Evolutionary conservation across 306 rosid genomes (phyloP), one percentile per base, ranked within the genome.

Genomic region (Dryas alaskensis): DNA sequence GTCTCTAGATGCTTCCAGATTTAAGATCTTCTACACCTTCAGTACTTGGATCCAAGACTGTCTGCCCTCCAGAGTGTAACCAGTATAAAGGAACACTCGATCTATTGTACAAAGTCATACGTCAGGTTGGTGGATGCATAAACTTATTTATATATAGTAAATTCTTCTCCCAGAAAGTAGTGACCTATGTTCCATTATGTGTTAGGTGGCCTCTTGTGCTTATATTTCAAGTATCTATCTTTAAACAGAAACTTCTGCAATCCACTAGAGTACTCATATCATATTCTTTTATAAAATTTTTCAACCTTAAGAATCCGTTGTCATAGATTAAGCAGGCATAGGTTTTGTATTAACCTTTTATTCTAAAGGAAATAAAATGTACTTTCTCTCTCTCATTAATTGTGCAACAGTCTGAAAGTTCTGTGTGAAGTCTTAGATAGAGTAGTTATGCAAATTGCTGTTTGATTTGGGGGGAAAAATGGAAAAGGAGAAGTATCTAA

Each of bases 21-120:
- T 6, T 82, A 63, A 84, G 83, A 77, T 80, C 86, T 70, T 72
- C 84, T 8, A 5, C 62, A 17, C 60, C 73, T 27, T 27, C 78
- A 69, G 51, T 67, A 78, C 67, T 89, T 71, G 81, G 86, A 66
- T 75, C 84, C 43, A 80, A 73, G 48, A 57, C 84, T 16, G 69
- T 82, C 12, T 89, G 92, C 78, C 70, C 83, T 75, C 79, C 78
- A 3, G 86, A 57, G 4, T 82, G 92, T 75, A 68, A 70, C 65
- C 89, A 63, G 50, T 91, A 94, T 74, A 86, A 81, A 64, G 99
- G 99, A 78, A 86, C 99, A 0, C 1, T 92, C 46, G 99, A 94
- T 81, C 96, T 94, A 47, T 47, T 94, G 49, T 82, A 74, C 79
- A 94, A 87, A 80, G 90, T 94, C 67, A 78, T 67, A 46, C 96